Evolutionary conservation across 2,329 filamentous ascomycete species (phyloP), one percentile per base, ranked within the genome.

Genomic region (Onygenales sp.): DNA sequence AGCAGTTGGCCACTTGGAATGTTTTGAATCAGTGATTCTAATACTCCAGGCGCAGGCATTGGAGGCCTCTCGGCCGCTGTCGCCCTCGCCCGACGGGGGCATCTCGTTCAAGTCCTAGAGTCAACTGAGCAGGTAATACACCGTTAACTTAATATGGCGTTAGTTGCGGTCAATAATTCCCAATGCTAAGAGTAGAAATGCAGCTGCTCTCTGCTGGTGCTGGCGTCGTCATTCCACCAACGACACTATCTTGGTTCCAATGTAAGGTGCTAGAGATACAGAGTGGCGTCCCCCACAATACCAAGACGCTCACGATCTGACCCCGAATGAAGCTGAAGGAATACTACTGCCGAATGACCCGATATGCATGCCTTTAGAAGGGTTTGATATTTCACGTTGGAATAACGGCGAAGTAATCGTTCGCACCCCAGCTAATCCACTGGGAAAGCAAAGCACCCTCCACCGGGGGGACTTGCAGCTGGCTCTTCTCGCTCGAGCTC

Each of bases 161-260:
- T 27, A 27, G 21, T 3, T 27, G 21, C 21, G 21, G 21, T 5
- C 21, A 27, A 27, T 27, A 3, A 27, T 27, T 27, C 21, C 21
- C 21, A 27, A 27, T 27, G 14, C 11, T 42, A 14, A 42, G 21
- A 17, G 21, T 3, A 45, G 1, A 11, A 45, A 7, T 45, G 21
- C 7, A 45, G 43, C 43, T 45, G 13, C 43, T 45, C 13, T 45
- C 43, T 5, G 87, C 92, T 1, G 89, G 89, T 21, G 89, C 89
- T 1, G 89, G 89, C 5, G 91, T 93, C 59, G 89, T 93, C 66
- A 76, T 92, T 54, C 86, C 88, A 0, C 88, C 88, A 0, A 93
- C 93, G 59, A 86, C 91, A 78, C 83, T 84, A 71, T 77, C n/a
- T 75, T 78, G 13, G 88, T 93, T 57, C 81, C 81, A 58, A 78